These are phyloP conservation scores for Citrullus colocynthis DNA, from an alignment of 306 rosid genomes.

Conservation along the genomic window DNA sequence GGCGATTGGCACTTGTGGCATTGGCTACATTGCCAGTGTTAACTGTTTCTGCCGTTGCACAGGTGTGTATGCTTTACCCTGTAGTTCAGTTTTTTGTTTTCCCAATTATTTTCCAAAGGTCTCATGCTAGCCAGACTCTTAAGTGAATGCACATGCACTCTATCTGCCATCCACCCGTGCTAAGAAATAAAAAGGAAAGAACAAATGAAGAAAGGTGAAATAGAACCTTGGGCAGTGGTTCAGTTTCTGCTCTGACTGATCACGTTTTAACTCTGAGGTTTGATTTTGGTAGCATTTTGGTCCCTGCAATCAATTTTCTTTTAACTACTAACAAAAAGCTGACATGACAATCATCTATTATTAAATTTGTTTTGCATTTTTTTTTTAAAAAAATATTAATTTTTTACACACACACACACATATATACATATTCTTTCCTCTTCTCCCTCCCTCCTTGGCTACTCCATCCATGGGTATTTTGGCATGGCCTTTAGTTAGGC, in stretches of 20 bases:
- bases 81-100: not conserved
- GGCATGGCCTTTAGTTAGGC: not conserved
- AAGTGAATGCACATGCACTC: not conserved
- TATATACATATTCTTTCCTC: too few species aligned
- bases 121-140: not conserved
- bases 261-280: not conserved
- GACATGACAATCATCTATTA: too few species aligned
- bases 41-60: slow-evolving; percentile 88
- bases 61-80: slow-evolving; percentile 30
- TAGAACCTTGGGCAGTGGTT: not conserved
- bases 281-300: not conserved
- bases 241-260: not conserved
- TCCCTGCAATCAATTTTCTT: not conserved
- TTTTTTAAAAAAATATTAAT: too few species aligned
- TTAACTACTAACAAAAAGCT: too few species aligned
- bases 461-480: not conserved
- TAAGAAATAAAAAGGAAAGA: not conserved
- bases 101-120: not conserved
- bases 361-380: too few species aligned
- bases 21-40: slow-evolving; percentile 88
- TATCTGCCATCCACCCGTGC: not conserved
- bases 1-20: slow-evolving; percentile 97
- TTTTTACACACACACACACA: too few species aligned
- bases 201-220: not conserved
- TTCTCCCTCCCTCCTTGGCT: too few species aligned